A percentile compares a stretch with the other conserved stretches of the same genome.
These are phyloP conservation scores for Phytophthora sp. DNA, from an alignment of 352 stramenopile genomes.

Conservation along the genomic window DNA sequence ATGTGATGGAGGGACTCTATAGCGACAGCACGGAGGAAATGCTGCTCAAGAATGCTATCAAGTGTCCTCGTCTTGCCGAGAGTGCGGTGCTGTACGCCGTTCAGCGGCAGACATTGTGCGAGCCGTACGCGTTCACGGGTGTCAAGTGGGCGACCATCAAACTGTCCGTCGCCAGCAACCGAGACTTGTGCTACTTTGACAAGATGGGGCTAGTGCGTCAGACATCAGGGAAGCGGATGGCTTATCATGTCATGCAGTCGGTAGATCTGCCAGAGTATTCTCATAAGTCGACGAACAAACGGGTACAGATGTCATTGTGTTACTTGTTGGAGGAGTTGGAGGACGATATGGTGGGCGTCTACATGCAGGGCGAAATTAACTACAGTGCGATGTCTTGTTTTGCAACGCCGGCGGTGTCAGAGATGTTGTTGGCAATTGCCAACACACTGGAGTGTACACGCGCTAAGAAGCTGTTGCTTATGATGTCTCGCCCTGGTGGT, in stretches of 20 bases:
- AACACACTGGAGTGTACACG: constrained; percentile 5
- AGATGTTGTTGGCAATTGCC: constrained; percentile 6
- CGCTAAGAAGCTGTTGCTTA: constrained; percentile 8
- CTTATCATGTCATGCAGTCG: constrained; percentile 42
- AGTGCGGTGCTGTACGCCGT: constrained; percentile 33
- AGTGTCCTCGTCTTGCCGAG: constrained; percentile 26
- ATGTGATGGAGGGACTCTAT: constrained; percentile 43
- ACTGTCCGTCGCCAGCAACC: constrained; percentile 26
- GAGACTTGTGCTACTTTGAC: constrained; percentile 44
- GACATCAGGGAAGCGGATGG: constrained; percentile 32
- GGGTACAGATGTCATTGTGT: constrained; percentile 17
- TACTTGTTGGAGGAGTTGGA: constrained; percentile 39
- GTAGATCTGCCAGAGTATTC: constrained; percentile 23
- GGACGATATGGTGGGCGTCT: constrained; percentile 23
- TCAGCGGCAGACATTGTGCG: constrained; percentile 13
- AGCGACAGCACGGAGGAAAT: constrained; percentile 35
- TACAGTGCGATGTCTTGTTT: neutral
- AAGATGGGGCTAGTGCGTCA: constrained; percentile 35
- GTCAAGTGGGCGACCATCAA: constrained; percentile 41
- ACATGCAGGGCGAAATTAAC: constrained; percentile 20
- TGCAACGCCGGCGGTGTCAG: neutral
- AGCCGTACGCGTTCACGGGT: constrained; percentile 38
- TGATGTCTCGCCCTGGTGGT: neutral
- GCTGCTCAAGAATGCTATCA: constrained; percentile 35
- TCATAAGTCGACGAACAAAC: constrained; percentile 13